Percentiles rank a stretch among this genome's conserved stretches.
Conservation (phyloP, 1,284 basidiomycete species). For the Microbotryum silenes-acaulis region DNA sequence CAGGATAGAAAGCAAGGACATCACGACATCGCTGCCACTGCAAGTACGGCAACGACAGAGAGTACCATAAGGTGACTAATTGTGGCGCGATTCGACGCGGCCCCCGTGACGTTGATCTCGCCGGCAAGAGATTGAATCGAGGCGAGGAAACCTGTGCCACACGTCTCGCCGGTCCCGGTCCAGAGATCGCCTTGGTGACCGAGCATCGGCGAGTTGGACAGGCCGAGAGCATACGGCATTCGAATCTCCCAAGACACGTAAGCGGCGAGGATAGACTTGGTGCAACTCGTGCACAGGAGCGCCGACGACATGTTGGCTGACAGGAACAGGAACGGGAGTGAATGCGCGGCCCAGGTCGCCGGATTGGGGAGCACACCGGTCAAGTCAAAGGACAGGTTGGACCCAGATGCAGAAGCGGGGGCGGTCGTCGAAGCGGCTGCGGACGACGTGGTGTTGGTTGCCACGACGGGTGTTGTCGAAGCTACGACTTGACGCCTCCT, state of each 20-base stretch:
- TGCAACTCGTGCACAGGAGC: conserved; percentile 70
- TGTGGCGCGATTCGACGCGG: background rate
- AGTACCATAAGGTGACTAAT: no score
- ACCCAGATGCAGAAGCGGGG: conserved; percentile 16
- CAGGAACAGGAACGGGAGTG: conserved; percentile 74
- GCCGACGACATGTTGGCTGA: conserved; percentile 47
- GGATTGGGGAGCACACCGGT: conserved; percentile 54
- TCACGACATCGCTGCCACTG: no score
- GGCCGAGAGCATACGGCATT: conserved; percentile 63
- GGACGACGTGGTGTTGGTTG: conserved; percentile 17
- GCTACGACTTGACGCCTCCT: conserved; percentile 19
- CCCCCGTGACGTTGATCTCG: conserved; percentile 18
- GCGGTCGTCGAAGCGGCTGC: conserved; percentile 21
- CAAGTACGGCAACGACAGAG: no score
- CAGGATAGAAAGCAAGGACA: no score
- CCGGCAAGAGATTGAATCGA: conserved; percentile 30
- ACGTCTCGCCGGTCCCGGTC: conserved; percentile 49
- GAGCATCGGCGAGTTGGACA: conserved; percentile 58
- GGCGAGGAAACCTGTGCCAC: conserved; percentile 38
- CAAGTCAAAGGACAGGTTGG: conserved; percentile 36
- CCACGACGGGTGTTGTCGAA: conserved; percentile 28
- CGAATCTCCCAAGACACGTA: conserved; percentile 68
- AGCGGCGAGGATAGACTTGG: conserved; percentile 59
- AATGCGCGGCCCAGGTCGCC: conserved; percentile 55
- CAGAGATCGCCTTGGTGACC: conserved; percentile 60